phyloP scores from a whole-genome alignment of 2,329 filamentous ascomycete species.

The Pseudopithomyces chartarum region DNA sequence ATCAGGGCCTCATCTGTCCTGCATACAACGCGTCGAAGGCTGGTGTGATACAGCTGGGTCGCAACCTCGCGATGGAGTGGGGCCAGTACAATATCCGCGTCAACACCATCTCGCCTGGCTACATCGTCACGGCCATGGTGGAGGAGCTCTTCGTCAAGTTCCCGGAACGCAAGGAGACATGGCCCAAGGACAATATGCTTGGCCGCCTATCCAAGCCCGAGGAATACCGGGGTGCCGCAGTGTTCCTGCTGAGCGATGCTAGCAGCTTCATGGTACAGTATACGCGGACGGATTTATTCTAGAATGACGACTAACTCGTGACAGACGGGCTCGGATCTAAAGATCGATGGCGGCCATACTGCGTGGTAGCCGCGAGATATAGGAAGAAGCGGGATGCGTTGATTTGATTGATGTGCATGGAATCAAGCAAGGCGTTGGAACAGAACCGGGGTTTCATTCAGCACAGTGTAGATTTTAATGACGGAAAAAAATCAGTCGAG shows the following conservation, averaged over 20 bases:
- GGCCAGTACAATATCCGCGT: constrained; percentile 74
- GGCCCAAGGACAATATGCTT: constrained; percentile 88
- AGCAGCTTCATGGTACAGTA: constrained; percentile 45
- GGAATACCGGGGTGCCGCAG: constrained; percentile 46
- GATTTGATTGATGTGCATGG: neutral
- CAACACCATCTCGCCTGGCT: constrained; percentile 80
- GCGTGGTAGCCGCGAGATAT: constrained; percentile 35
- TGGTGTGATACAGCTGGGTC: constrained; percentile 71
- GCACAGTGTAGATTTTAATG: neutral
- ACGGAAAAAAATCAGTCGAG: no score
- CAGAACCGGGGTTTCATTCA: neutral
- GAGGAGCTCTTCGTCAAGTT: constrained; percentile 76
- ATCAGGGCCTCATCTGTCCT: constrained; percentile 65
- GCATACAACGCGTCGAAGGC: constrained; percentile 80
- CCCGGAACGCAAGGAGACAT: constrained; percentile 68
- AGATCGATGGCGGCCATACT: constrained; percentile 46
- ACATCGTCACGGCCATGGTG: constrained; percentile 84
- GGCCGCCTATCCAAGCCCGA: constrained; percentile 45
- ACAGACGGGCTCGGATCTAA: constrained; percentile 43
- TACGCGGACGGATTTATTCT: neutral
- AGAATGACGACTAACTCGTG: constrained; percentile 9
- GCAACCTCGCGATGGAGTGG: constrained; percentile 76
- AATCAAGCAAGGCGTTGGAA: neutral
- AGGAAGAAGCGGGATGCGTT: neutral
- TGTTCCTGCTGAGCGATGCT: constrained; percentile 47